A percentile compares a stretch with the other conserved stretches of the same genome.
phyloP scores from a whole-genome alignment of 2,329 filamentous ascomycete species.

The Coniella vitis region DNA sequence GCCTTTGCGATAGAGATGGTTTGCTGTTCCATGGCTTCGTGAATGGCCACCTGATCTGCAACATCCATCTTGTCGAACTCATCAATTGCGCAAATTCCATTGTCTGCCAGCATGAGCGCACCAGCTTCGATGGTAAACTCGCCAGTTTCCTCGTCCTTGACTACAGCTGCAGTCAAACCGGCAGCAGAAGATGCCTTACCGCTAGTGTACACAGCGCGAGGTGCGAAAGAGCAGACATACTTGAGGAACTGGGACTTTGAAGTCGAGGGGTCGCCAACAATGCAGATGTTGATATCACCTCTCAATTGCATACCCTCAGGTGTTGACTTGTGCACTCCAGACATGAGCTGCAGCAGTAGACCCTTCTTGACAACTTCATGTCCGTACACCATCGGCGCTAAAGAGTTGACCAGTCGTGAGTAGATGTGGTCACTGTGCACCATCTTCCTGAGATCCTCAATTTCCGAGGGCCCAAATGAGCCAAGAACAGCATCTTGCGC shows the following conservation, averaged over 20 bases:
- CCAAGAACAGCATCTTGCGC: constrained; percentile 82
- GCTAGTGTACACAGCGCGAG: constrained; percentile 92
- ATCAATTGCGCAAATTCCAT: constrained; percentile 96
- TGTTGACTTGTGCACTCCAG: constrained; percentile 88
- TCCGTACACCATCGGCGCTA: constrained; percentile 95
- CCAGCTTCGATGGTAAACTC: constrained; percentile 98
- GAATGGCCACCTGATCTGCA: constrained; percentile 92
- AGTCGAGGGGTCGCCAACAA: constrained; percentile 93
- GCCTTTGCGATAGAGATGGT: constrained; percentile 99
- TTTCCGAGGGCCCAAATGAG: constrained; percentile 78
- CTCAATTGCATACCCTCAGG: constrained; percentile 91
- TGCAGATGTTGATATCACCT: constrained; percentile 98
- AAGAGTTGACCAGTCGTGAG: constrained; percentile 81
- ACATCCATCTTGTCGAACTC: constrained; percentile 99
- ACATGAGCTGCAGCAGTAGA: constrained; percentile 85
- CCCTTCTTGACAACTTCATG: constrained; percentile 98
- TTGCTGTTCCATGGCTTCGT: constrained; percentile 99
- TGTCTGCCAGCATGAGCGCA: constrained; percentile 94
- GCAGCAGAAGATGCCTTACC: constrained; percentile 96
- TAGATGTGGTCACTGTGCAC: constrained; percentile 96
- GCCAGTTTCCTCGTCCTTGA: constrained; percentile 97
- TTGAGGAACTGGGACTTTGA: constrained; percentile 98
- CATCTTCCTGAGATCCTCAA: constrained; percentile 85
- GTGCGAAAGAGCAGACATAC: constrained; percentile 95
- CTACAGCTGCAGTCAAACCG: constrained; percentile 91